Percentiles rank a stretch among this genome's conserved stretches.
phyloP scores from a whole-genome alignment of 2,329 filamentous ascomycete species.

The Geosmithia putterillii region DNA sequence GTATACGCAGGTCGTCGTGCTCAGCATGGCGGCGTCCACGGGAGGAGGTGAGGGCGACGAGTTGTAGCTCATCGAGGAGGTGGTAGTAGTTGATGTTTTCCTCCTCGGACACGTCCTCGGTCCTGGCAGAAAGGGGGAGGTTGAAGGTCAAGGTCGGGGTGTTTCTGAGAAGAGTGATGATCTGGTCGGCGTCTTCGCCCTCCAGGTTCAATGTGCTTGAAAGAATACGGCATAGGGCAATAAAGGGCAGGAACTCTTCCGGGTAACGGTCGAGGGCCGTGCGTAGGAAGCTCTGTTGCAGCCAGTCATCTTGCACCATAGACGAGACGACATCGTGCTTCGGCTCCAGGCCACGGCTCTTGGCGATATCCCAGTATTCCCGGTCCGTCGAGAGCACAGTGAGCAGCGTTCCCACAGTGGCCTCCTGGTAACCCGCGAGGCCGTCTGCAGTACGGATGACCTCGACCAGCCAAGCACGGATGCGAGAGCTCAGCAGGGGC shows the following conservation, averaged over 20 bases:
- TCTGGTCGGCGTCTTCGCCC: conserved; percentile 30
- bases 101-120: not conserved
- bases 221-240: conserved; percentile 58
- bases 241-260: conserved; percentile 70
- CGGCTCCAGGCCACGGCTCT: conserved; percentile 14
- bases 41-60: conserved; percentile 41
- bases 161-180: conserved; percentile 53
- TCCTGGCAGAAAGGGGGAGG: conserved; percentile 56
- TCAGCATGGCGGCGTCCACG: conserved; percentile 29
- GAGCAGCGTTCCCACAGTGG: conserved; percentile 55
- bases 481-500: conserved; percentile 45
- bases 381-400: conserved; percentile 46
- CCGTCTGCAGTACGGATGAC: conserved; percentile 56
- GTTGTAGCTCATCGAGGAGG: conserved; percentile 49
- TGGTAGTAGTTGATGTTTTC: conserved; percentile 57
- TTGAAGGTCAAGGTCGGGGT: conserved; percentile 67
- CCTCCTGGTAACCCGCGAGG: conserved; percentile 59
- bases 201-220: conserved; percentile 20
- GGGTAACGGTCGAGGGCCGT: conserved; percentile 70
- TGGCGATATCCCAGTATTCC: conserved; percentile 40
- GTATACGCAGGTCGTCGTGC: conserved; percentile 47
- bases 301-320: conserved; percentile 21
- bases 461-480: conserved; percentile 55
- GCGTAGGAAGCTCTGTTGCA: conserved; percentile 49
- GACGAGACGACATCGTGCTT: conserved; percentile 19